Conservation (phyloP, 2,329 filamentous ascomycete genomes). For the Pezicula rhizophila region DNA sequence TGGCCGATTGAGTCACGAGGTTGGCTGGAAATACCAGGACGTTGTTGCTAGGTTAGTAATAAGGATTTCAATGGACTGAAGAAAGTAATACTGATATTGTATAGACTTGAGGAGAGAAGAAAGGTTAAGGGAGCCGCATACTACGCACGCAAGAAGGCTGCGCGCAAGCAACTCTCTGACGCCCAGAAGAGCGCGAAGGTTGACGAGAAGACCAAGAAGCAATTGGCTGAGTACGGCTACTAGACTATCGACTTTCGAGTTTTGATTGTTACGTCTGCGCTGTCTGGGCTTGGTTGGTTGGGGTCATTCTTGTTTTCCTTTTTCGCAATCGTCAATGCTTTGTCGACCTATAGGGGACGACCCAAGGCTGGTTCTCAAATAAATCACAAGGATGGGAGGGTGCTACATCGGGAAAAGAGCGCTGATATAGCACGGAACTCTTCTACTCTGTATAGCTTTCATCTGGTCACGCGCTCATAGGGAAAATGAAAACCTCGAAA, state of each 20-base stretch:
- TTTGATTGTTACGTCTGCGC: slow-evolving; percentile 20
- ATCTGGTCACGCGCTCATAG: slow-evolving; percentile 26
- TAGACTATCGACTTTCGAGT: slow-evolving; percentile 43
- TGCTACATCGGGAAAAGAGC: slow-evolving; percentile 22
- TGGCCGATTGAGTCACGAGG: slow-evolving; percentile 94
- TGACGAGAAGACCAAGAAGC: slow-evolving; percentile 79
- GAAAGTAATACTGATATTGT: slow-evolving; percentile 17
- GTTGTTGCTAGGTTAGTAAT: slow-evolving; percentile 87
- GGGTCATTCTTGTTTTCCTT: slow-evolving; percentile 20
- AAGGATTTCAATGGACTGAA: background rate
- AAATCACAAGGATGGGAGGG: slow-evolving; percentile 23
- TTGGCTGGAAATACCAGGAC: slow-evolving; percentile 99
- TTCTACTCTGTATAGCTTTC: slow-evolving; percentile 26
- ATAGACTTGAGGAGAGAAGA: slow-evolving; percentile 95
- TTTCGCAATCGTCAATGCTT: slow-evolving; percentile 26
- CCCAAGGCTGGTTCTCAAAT: slow-evolving; percentile 25
- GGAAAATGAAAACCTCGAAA: slow-evolving; percentile 24
- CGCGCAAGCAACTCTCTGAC: slow-evolving; percentile 81
- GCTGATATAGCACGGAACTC: slow-evolving; percentile 21
- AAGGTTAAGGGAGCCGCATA: slow-evolving; percentile 99
- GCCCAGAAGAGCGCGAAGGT: slow-evolving; percentile 88
- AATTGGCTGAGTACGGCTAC: slow-evolving; percentile 88
- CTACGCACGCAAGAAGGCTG: slow-evolving; percentile 99
- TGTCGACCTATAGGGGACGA: slow-evolving; percentile 23
- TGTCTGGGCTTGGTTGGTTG: slow-evolving; percentile 12